A percentile compares a stretch with the other conserved stretches of the same genome.
Evolutionary conservation across 129 eudicot species (phyloP).

Genomic region (Dittrichia graveolens): DNA sequence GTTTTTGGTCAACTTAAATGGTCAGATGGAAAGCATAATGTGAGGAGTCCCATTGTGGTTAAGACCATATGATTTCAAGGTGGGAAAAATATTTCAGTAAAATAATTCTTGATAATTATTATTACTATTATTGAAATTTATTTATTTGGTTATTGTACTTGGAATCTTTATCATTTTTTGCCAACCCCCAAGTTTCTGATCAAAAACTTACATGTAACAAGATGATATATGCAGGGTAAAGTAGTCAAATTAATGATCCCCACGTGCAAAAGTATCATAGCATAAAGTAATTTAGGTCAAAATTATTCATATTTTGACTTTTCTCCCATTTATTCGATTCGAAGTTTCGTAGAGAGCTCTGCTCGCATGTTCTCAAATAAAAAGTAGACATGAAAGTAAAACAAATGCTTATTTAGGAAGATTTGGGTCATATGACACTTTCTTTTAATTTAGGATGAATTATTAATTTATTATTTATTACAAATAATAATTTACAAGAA

Average conservation of each 20-base stretch:
- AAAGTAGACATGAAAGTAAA: too few relatives aligned
- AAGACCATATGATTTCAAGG: slow-evolving; percentile 46
- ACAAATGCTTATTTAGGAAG: background rate
- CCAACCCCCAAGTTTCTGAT: background rate
- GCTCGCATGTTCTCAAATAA: too few relatives aligned
- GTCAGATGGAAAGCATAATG: slow-evolving; percentile 81
- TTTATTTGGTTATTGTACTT: slow-evolving; percentile 18
- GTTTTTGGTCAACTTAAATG: slow-evolving; percentile 73
- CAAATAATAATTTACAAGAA: background rate
- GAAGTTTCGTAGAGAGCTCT: too few relatives aligned
- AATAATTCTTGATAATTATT: slow-evolving; percentile 28
- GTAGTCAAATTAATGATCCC: background rate
- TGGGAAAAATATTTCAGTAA: slow-evolving; percentile 28
- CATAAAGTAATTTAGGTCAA: too few relatives aligned
- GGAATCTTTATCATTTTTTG: background rate
- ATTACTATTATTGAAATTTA: slow-evolving; percentile 17
- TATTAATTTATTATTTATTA: slow-evolving; percentile 17
- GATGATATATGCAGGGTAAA: background rate
- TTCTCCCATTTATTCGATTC: too few relatives aligned
- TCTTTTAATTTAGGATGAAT: slow-evolving; percentile 18
- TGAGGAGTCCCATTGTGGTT: slow-evolving; percentile 78
- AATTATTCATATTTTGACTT: too few relatives aligned
- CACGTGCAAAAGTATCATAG: background rate
- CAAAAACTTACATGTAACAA: background rate
- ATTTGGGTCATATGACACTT: slow-evolving; percentile 12